These are phyloP conservation scores for Ganoderma lucidum DNA, from an alignment of 1,284 basidiomycete species.

Conservation along the genomic window DNA sequence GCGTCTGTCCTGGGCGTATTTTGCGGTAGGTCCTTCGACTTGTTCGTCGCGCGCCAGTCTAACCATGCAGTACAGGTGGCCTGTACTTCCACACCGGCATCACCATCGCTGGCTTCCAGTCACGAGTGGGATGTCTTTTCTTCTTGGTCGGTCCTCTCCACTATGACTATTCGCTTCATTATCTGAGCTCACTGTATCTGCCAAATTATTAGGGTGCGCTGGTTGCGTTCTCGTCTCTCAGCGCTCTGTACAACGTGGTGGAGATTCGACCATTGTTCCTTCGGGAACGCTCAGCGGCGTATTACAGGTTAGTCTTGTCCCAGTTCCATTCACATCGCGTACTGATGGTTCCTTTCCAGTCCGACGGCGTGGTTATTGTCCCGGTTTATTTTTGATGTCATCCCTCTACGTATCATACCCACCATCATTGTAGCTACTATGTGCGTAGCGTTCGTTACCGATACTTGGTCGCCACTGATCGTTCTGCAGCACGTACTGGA, in stretches of 20 bases:
- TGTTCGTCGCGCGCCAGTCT: background rate
- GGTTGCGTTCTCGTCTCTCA: conserved; percentile 87
- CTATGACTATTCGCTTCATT: background rate
- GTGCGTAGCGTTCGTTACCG: conserved; percentile 48
- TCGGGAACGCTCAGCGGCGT: conserved; percentile 82
- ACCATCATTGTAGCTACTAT: conserved; percentile 85
- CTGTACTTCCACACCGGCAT: conserved; percentile 82
- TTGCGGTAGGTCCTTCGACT: conserved; percentile 57
- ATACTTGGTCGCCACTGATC: background rate
- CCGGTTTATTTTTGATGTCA: conserved; percentile 83
- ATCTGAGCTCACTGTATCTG: background rate
- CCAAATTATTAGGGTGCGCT: conserved; percentile 68
- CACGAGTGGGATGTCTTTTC: conserved; percentile 88
- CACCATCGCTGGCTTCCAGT: conserved; percentile 92
- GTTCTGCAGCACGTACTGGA: conserved; percentile 79
- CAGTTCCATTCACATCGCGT: background rate
- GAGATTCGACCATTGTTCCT: conserved; percentile 86
- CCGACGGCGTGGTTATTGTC: conserved; percentile 90
- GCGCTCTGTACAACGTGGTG: conserved; percentile 87
- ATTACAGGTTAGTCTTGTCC: conserved; percentile 68
- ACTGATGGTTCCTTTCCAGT: conserved; percentile 45
- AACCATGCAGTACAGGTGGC: conserved; percentile 59
- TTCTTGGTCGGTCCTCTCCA: conserved; percentile 72
- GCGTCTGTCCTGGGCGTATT: conserved; percentile 82
- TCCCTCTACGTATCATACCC: conserved; percentile 85